Base-by-base conservation (phyloP, 1,284 basidiomycete species). In the Sanguinoderma infundibulare region DNA sequence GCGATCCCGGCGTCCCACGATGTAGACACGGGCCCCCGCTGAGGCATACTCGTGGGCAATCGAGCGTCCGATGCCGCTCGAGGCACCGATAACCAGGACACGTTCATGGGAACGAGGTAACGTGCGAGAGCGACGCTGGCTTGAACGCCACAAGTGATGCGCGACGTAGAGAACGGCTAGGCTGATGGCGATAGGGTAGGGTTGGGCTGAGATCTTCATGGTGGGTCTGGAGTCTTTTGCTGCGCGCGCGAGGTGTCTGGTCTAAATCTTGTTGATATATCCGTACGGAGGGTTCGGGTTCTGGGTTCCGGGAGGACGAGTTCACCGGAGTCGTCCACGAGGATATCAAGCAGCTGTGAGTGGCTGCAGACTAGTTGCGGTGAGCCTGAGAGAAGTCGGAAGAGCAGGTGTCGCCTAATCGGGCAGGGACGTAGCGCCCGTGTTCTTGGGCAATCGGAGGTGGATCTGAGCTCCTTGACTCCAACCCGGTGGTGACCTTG, bases 31-130 rank as follows among this genome's bases (percentile, higher is more conserved):
- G 5, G 93, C 92, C 9, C 94, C 94, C 22, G 92, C 80, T 54
- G 78, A 73, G 3, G 91, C 89, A 70, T 97, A 97, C 61, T 84
- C 79, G 15, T 83, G 77, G 1, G 94, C 93, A 22, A 96, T 80
- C 2, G 83, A 81, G 55, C 85, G 82, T 2, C 95, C 95, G n/a
- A 96, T 87, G 0, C 95, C 94, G 46, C 87, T 89, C 7, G 91
- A 90, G 1, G 90, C 93, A 17, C 95, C 94, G 30, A 96, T 77
- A 60, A 96, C 81, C 12, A 95, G 74, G 6, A 96, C 90, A 1
- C 91, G 86, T 71, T 96, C 94, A 8, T 79, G 62, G 7, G 28
- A 34, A 20, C 52, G 63, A 24, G 65, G 59, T 1, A 70, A 30
- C 7, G 7, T 52, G 22, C 58, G 51, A 5, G 55, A 60, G 47